Percentiles rank a stretch among this genome's conserved stretches.
These are phyloP conservation scores for Elaeagnus macrophylla DNA, from an alignment of 306 rosid genomes.

Conservation along the genomic window DNA sequence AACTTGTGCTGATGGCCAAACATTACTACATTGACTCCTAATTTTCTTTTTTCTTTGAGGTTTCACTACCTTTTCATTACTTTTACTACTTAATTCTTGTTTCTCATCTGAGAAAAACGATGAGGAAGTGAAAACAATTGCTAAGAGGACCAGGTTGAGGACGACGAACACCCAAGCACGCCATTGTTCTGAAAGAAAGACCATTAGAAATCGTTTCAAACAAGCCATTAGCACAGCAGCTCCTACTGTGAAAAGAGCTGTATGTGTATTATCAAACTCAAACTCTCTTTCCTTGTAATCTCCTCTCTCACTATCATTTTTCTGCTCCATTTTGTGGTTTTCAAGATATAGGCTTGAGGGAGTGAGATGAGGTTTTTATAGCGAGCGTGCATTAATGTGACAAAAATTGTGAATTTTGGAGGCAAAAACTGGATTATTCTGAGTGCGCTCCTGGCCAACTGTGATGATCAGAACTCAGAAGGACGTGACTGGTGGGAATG, in stretches of 20 bases:
- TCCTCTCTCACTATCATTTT: slow-evolving; percentile 23
- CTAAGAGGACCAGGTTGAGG: slow-evolving; percentile 63
- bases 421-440: not conserved
- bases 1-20: no score
- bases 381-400: not conserved
- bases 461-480: slow-evolving; percentile 29
- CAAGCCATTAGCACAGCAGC: slow-evolving; percentile 63
- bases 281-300: slow-evolving; percentile 37
- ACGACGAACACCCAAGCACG: slow-evolving; percentile 74
- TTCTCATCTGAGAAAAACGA: slow-evolving; percentile 14
- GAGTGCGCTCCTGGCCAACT: slow-evolving; percentile 29
- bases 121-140: slow-evolving; percentile 67
- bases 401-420: not conserved
- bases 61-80: slow-evolving; percentile 13
- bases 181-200: slow-evolving; percentile 67
- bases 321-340: slow-evolving; percentile 34
- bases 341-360: not conserved
- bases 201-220: slow-evolving; percentile 31
- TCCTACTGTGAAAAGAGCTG: slow-evolving; percentile 50
- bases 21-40: not conserved
- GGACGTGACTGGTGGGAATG: slow-evolving; percentile 32
- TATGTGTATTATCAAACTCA: slow-evolving; percentile 35
- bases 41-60: slow-evolving; percentile 20
- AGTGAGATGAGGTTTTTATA: no score
- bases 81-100: slow-evolving; percentile 11